Conservation (phyloP, 306 rosid species). For the Inga leiocalycina region DNA sequence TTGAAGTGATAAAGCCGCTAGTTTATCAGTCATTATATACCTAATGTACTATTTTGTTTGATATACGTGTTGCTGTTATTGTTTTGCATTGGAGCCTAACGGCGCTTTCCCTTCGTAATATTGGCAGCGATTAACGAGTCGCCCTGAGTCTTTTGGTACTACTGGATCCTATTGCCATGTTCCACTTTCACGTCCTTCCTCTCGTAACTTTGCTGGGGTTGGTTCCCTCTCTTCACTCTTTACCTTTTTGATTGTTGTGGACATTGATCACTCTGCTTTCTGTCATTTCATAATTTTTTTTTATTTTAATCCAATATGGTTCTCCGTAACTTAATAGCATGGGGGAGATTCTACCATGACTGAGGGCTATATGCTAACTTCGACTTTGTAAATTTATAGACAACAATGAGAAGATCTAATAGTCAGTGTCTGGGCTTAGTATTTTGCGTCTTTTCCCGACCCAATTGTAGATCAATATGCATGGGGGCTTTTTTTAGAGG, state of each 20-base stretch:
- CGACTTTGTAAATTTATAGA: neutral
- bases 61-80: neutral
- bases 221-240: constrained; percentile 27
- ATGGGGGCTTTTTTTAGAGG: neutral
- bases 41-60: neutral
- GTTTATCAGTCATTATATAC: neutral
- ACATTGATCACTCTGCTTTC: neutral
- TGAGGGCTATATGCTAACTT: neutral
- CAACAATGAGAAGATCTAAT: neutral
- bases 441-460: neutral
- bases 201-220: constrained; percentile 81
- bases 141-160: constrained; percentile 48
- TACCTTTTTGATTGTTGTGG: neutral
- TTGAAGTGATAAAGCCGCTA: constrained; percentile 3
- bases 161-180: constrained; percentile 58
- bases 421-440: neutral
- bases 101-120: constrained; percentile 22
- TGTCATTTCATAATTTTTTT: neutral
- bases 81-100: neutral
- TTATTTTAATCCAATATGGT: neutral
- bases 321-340: neutral
- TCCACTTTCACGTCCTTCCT: constrained; percentile 70
- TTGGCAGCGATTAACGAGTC: constrained; percentile 72
- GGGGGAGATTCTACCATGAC: neutral
- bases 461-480: neutral